These are phyloP conservation scores for Coprinopsis sp. DNA, from an alignment of 768 basidiomycete genomes.

Conservation along the genomic window DNA sequence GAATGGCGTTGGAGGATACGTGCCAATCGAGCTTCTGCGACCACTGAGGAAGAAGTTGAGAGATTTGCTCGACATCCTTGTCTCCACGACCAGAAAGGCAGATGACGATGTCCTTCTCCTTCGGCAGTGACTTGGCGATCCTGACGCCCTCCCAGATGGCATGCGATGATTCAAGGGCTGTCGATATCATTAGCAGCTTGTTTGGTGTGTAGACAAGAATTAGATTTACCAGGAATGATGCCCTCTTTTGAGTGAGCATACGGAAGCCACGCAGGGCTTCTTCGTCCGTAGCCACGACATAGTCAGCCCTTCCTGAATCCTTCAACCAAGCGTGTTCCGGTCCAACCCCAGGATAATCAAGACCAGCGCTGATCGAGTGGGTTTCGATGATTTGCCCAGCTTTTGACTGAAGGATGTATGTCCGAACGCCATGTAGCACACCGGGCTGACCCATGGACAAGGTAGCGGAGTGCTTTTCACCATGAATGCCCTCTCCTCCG, in stretches of 20 bases:
- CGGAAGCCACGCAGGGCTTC: constrained; percentile 91
- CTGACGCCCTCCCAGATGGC: constrained; percentile 91
- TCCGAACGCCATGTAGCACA: constrained; percentile 93
- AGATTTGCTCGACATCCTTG: constrained; percentile 97
- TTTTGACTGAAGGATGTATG: constrained; percentile 86
- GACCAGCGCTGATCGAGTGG: constrained; percentile 92
- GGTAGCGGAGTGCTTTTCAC: constrained; percentile 88
- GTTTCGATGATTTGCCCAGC: constrained; percentile 96
- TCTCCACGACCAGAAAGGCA: constrained; percentile 95
- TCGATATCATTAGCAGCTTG: neutral
- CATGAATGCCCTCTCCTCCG: constrained; percentile 90
- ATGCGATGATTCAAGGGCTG: constrained; percentile 92
- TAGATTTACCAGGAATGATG: constrained; percentile 81
- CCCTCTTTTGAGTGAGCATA: constrained; percentile 88
- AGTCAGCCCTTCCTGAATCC: constrained; percentile 90
- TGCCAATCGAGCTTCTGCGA: constrained; percentile 94
- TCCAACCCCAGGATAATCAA: constrained; percentile 96
- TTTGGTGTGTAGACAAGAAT: neutral
- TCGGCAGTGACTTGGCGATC: constrained; percentile 77
- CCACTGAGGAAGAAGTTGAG: constrained; percentile 93
- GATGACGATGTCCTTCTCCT: constrained; percentile 88
- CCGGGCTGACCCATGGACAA: constrained; percentile 88
- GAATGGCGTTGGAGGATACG: constrained; percentile 38
- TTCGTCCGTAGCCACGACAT: constrained; percentile 90
- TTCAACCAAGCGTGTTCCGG: constrained; percentile 98